These are phyloP conservation scores for Boletus vinaceobasis DNA, from an alignment of 768 basidiomycete species.

Conservation along the genomic window DNA sequence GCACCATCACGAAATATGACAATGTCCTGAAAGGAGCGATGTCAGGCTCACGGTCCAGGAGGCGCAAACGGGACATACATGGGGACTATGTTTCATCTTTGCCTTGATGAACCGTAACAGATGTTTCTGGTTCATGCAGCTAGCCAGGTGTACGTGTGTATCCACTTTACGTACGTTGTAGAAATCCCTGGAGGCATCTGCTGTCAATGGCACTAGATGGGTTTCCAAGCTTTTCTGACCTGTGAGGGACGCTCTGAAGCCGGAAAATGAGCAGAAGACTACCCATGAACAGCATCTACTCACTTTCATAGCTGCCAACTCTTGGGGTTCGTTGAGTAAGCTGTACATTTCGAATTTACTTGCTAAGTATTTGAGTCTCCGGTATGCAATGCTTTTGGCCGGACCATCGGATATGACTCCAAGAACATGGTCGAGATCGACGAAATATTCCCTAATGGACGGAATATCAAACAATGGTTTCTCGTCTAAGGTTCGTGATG, in stretches of 20 bases:
- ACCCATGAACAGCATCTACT: slow-evolving; percentile 15
- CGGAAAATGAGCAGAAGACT: slow-evolving; percentile 1
- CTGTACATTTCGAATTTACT: slow-evolving; percentile 95
- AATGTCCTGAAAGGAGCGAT: slow-evolving; percentile 60
- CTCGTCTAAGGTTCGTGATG: slow-evolving; percentile 28
- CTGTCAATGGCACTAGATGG: slow-evolving; percentile 1
- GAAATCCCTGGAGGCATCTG: slow-evolving; percentile 68
- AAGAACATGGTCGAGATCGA: slow-evolving; percentile 91
- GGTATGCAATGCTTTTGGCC: slow-evolving; percentile 92
- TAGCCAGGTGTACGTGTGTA: slow-evolving; percentile 98
- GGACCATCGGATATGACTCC: slow-evolving; percentile 93
- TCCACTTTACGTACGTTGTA: slow-evolving; percentile 99
- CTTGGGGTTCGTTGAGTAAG: slow-evolving; percentile 89
- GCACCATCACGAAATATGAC: slow-evolving; percentile 94
- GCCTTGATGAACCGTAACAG: slow-evolving; percentile 96
- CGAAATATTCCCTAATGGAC: slow-evolving; percentile 89
- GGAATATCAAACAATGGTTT: slow-evolving; percentile 77
- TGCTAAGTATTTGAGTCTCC: slow-evolving; percentile 84
- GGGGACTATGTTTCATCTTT: slow-evolving; percentile 88
- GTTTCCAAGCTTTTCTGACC: slow-evolving; percentile 11
- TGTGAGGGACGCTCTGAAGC: slow-evolving; percentile 31
- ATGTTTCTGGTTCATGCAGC: slow-evolving; percentile 99
- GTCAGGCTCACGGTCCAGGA: neutral
- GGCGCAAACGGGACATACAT: slow-evolving; percentile 44
- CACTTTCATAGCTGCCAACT: slow-evolving; percentile 96